Evolutionary conservation across 306 rosid genomes (phyloP).

Genomic region (Cucumis sativus): Cucumber_9930_V3 NC_026661.2:1065501-1066000

Average conservation of each 20-base stretch:
- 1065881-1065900: neutral
- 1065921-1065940: neutral
- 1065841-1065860: neutral
- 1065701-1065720: constrained; percentile 99
- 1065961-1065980: neutral
- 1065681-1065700: constrained; percentile 47
- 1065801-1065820: neutral
- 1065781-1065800: constrained; percentile 96
- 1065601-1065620: constrained; percentile 96
- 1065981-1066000: neutral
- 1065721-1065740: constrained; percentile 95
- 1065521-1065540: constrained; percentile 3
- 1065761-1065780: constrained; percentile 98
- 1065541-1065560: constrained; percentile 33
- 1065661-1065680: constrained; percentile 3
- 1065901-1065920: neutral
- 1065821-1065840: neutral
- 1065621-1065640: neutral
- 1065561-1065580: constrained; percentile 96
- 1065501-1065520: neutral
- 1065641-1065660: neutral
- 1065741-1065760: constrained; percentile 85
- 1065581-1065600: constrained; percentile 99
- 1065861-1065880: neutral
- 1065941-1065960: neutral